Base-by-base conservation (phyloP, 331 rosid genomes). In the Rhamnella rubrinervis region DNA sequence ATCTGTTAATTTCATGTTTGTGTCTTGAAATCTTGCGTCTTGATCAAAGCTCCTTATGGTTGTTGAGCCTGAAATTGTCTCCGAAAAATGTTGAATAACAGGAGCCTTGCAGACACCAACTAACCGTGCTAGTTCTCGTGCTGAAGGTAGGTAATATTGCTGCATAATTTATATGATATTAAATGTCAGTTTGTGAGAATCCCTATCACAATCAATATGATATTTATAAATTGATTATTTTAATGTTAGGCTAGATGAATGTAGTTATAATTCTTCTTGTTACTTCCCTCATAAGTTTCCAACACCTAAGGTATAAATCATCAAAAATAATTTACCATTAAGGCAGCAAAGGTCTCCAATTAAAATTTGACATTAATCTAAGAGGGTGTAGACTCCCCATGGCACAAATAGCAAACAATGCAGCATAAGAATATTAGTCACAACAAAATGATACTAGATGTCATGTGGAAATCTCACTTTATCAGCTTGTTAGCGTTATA, bases 31-130 rank as follows among this genome's bases (percentile, higher is more conserved):
- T 81, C 91, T 84, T 7, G 85, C 75, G 51, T 76, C 88, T 71
- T 90, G 92, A 40, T 88, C 91, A 40, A 88, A 90, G 78, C 96
- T 73, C 75, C 98, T 88, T 41, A 93, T 93, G 20, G 97, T 90
- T 55, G 84, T 84, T 55, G 93, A 73, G 64, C 98, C 97, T 13
- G 92, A 90, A 52, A 93, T 85, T 4, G 97, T 88, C 81, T 93
- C 97, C 0, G 97, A 70, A 81, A 88, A 93, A 65, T 88, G 93
- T 60, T 93, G 98, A 51, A 93, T 87, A 8, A 86, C 89, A n/a
- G 90, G 96, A 77, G 98, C 97, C 82, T 93, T 83, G 68, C 98
- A 90, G 44, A 80, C 85, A 11, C 98, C 98, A 63, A 84, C 85
- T 71, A 93, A 75, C 25, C 98, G 83, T 15, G 98, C 68, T 66